Base-by-base conservation (phyloP, 2,329 filamentous ascomycete species). In the Aspergillus novoparasiticus region DNA sequence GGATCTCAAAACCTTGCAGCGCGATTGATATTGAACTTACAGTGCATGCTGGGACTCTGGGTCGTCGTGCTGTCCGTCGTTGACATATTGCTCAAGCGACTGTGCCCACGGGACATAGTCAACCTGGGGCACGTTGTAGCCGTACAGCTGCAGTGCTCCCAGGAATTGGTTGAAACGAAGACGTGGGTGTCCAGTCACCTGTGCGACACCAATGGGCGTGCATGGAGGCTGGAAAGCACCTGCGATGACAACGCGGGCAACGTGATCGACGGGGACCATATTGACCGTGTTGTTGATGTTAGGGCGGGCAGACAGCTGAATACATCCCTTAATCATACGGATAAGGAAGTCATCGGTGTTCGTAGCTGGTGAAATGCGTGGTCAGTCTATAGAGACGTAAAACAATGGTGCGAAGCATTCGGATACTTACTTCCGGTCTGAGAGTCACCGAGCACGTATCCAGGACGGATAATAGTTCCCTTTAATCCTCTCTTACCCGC, bases 291-390 rank as follows among this genome's bases (percentile, higher is more conserved):
- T 98, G 75, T 84, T 79, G 69, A 97, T 96, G 68, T 86, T 85
- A 1, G 94, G 94, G 0, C 92, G 85, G 3, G 84, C 83, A 2
- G 81, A 81, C 3, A 97, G 83, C 78, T 98, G 94, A 57, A 96
- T 82, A 72, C 93, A 96, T 62, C 93, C 94, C 81, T 97, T 97
- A 61, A 90, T 81, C 80, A 97, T 87, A 45, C 94, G 88, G 67
- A 97, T 86, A 8, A 98, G 81, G 82, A 97, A 98, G 78, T 97
- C 94, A 73, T 98, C 94, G 1, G 89, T 94, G 76, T 90, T 92
- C 75, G 81, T 90, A 66, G 71, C 67, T 70, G 57, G 23, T 61
- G 23, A 51, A 16, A 87, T 86, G 72, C 19, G n/a, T 48, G 41
- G 53, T 61, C 39, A 59, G 41, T 46, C 26, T 48, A 57, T 46